Conservation (phyloP, 2,329 filamentous ascomycete genomes). For the Colletotrichum scovillei region DNA sequence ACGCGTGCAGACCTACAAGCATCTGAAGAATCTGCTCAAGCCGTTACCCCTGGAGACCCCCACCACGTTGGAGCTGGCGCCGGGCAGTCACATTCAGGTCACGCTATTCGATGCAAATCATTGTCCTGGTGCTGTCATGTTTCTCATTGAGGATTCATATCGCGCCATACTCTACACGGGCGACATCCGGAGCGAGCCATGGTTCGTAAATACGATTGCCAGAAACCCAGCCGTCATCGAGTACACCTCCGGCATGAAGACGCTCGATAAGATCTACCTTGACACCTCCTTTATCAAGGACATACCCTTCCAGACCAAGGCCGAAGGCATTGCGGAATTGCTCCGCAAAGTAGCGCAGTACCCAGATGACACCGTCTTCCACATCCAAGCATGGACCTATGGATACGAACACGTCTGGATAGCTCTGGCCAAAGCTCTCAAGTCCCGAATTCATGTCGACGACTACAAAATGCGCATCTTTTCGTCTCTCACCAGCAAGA, state of each 20-base stretch:
- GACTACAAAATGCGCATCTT: conserved; percentile 83
- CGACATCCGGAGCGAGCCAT: conserved; percentile 86
- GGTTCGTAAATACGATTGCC: conserved; percentile 82
- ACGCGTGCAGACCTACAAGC: conserved; percentile 79
- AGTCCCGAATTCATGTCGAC: conserved; percentile 83
- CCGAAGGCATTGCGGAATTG: conserved; percentile 80
- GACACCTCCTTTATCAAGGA: conserved; percentile 80
- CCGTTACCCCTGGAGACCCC: conserved; percentile 86
- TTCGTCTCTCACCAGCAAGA: conserved; percentile 64
- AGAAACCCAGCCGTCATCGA: conserved; percentile 80
- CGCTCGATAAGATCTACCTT: conserved; percentile 85
- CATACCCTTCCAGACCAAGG: conserved; percentile 68
- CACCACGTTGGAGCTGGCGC: conserved; percentile 78
- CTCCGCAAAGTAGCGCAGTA: conserved; percentile 75
- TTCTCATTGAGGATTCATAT: conserved; percentile 80
- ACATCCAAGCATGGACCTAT: conserved; percentile 91
- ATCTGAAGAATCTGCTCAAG: conserved; percentile 80
- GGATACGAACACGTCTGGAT: conserved; percentile 93
- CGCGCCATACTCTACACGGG: conserved; percentile 89
- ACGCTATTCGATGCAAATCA: conserved; percentile 94
- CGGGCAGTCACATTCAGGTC: conserved; percentile 76
- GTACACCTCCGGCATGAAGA: conserved; percentile 74
- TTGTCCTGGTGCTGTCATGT: conserved; percentile 92
- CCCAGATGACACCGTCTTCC: conserved; percentile 80
- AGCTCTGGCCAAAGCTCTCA: conserved; percentile 77